Base-by-base conservation (phyloP, 805 yeast species). In the Nematodospora valgi region DNA sequence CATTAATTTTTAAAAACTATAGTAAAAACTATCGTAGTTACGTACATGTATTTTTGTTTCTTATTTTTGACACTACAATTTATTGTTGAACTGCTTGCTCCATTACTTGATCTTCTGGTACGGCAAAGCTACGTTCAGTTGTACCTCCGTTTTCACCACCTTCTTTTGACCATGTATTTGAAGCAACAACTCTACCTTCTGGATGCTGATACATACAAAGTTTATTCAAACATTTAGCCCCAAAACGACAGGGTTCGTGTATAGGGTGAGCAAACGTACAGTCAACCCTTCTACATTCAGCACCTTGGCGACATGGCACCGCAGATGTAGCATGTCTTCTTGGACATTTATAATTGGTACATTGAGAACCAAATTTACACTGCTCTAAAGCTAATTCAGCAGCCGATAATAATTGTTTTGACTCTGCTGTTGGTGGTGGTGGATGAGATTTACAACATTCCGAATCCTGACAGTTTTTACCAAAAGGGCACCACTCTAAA, bases 181-280 rank as follows among this genome's bases (percentile, higher is more conserved):
- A 48, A 35, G 49, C 57, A 34, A 52, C 41, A 21, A 51, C 47
- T 54, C 88, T 72, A n/a, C 86, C 93, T 39, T 77, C 82, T 10
- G 96, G 95, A 59, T 88, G 97, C 49, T 71, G 72, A 62, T 69
- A 88, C 45, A 78, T 57, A 69, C 97, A 88, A 36, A 70, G 67
- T 34, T 68, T 68, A 57, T 86, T 86, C 48, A 71, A 76, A 63
- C 97, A 88, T 43, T 76, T 76, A 39, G 69, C 68, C 10, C 87
- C 94, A 59, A 80, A 88, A 48, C 82, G 84, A 64, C 97, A 88
- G 35, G 73, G 80, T 52, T 82, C 89, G 44, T 70, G 70, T 25
- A 86, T 64, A 27, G 95, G 95, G 58, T 88, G 97, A 14, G 83
- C 72, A 58, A 86, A 88, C 32, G 73, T 68, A 63, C 97, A 88